A percentile compares a stretch with the other conserved stretches of the same genome.
Evolutionary conservation across 1,284 basidiomycete genomes (phyloP).

Genomic region (Austroboletus niveus): DNA sequence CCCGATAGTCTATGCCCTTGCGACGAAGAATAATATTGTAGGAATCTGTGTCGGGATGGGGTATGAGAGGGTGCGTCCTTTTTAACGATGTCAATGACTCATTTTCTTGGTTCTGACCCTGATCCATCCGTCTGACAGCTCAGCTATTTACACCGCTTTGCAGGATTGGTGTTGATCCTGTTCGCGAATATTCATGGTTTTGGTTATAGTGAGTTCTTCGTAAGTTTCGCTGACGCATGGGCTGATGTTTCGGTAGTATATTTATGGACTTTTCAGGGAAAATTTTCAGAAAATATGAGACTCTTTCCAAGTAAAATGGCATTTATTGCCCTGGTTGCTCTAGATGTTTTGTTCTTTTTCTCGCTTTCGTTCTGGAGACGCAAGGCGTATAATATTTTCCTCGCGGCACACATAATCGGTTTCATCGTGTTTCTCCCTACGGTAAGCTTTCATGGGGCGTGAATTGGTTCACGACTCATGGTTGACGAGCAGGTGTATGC

Average conservation of each 20-base stretch:
- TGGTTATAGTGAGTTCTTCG: conserved; percentile 52
- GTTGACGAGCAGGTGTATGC: conserved; percentile 38
- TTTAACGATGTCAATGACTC: neutral
- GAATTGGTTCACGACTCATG: neutral
- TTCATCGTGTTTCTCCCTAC: conserved; percentile 47
- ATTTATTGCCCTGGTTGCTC: conserved; percentile 47
- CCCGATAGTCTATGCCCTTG: conserved; percentile 70
- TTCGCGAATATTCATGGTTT: conserved; percentile 65
- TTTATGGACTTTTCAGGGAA: conserved; percentile 50
- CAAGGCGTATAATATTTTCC: conserved; percentile 58
- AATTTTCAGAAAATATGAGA: conserved; percentile 38
- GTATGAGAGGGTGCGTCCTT: conserved; percentile 62
- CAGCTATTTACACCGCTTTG: conserved; percentile 78
- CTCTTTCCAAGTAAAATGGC: conserved; percentile 45
- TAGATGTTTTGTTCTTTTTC: conserved; percentile 54
- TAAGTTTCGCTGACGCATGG: neutral
- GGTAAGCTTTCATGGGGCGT: conserved; percentile 34
- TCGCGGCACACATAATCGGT: conserved; percentile 47
- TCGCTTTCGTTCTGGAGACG: conserved; percentile 52
- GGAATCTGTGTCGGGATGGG: conserved; percentile 64
- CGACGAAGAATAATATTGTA: conserved; percentile 72
- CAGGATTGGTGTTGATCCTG: conserved; percentile 60
- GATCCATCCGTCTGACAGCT: conserved; percentile 42
- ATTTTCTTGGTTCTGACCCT: conserved; percentile 2
- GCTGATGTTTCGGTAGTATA: conserved; percentile 46